Percentiles rank a stretch among this genome's conserved stretches.
phyloP scores from a whole-genome alignment of 2,329 filamentous ascomycete genomes.

The Xylaria sp. region DNA sequence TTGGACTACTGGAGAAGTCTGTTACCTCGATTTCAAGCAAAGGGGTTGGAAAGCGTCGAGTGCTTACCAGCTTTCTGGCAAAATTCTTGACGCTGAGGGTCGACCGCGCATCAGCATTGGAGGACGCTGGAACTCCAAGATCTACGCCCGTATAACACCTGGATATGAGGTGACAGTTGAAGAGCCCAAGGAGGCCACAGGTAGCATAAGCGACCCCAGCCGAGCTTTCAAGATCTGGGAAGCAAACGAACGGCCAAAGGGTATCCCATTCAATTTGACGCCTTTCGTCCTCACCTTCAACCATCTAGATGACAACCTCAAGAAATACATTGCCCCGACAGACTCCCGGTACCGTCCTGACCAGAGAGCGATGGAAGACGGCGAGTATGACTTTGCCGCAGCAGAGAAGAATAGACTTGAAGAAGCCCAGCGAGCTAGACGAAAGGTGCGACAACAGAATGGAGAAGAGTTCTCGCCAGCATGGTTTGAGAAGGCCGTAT shows the following conservation, averaged over 20 bases:
- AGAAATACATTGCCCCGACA: constrained; percentile 83
- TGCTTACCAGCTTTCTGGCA: constrained; percentile 88
- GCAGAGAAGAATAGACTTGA: constrained; percentile 95
- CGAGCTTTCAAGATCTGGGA: constrained; percentile 95
- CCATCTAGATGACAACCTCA: constrained; percentile 85
- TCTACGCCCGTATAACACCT: constrained; percentile 92
- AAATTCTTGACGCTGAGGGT: constrained; percentile 82
- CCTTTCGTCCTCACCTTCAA: constrained; percentile 96
- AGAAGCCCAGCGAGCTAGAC: constrained; percentile 84
- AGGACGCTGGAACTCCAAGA: constrained; percentile 96
- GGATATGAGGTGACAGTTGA: constrained; percentile 83
- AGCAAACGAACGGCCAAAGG: constrained; percentile 80
- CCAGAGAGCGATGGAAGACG: constrained; percentile 98
- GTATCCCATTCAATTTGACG: constrained; percentile 96
- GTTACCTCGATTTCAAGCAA: constrained; percentile 89
- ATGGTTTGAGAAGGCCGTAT: constrained; percentile 82
- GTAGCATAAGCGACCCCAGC: constrained; percentile 71
- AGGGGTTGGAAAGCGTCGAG: constrained; percentile 95
- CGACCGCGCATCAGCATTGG: constrained; percentile 88
- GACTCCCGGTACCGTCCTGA: constrained; percentile 94
- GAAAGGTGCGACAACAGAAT: constrained; percentile 76
- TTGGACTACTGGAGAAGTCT: constrained; percentile 94
- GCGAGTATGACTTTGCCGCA: constrained; percentile 93
- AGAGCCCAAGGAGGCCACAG: constrained; percentile 62
- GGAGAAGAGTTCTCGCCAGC: constrained; percentile 86